These are phyloP conservation scores for Nannizziopsis arthrosporioides DNA, from an alignment of 2,329 filamentous ascomycete species.

Conservation along the genomic window DNA sequence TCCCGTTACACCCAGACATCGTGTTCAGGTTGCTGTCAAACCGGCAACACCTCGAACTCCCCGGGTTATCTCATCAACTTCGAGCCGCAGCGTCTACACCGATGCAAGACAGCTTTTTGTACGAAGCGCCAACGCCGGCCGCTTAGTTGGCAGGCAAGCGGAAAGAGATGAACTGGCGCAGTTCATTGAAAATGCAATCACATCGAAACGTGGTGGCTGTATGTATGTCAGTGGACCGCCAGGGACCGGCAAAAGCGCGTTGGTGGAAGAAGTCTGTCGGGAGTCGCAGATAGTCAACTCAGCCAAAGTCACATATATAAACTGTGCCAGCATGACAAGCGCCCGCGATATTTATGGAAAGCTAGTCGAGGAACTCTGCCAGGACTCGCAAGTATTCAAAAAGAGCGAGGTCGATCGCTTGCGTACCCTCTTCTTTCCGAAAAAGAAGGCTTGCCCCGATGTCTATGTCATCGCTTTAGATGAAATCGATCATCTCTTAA, in stretches of 20 bases:
- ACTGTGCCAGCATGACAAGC: conserved; percentile 93
- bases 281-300: conserved; percentile 40
- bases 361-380: conserved; percentile 58
- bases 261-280: conserved; percentile 68
- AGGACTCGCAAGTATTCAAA: conserved; percentile 50
- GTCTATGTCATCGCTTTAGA: conserved; percentile 81
- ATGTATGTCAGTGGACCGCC: conserved; percentile 92
- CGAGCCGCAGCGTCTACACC: conserved; percentile 68
- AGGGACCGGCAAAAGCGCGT: conserved; percentile 91
- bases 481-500: conserved; percentile 89
- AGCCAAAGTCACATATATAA: conserved; percentile 63
- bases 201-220: conserved; percentile 58
- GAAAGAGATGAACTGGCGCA: conserved; percentile 53
- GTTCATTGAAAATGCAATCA: conserved; percentile 57
- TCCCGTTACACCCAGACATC: conserved; percentile 70
- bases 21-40: conserved; percentile 64
- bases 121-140: conserved; percentile 60
- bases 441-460: conserved; percentile 41
- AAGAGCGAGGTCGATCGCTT: conserved; percentile 57
- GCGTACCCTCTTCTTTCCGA: conserved; percentile 58
- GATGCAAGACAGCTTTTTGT: conserved; percentile 78
- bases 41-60: conserved; percentile 68
- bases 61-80: conserved; percentile 59
- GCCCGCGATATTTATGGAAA: conserved; percentile 75
- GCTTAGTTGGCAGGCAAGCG: conserved; percentile 64